Base-by-base conservation (phyloP, 2,329 filamentous ascomycete genomes). In the Fusarium papillatum region DNA sequence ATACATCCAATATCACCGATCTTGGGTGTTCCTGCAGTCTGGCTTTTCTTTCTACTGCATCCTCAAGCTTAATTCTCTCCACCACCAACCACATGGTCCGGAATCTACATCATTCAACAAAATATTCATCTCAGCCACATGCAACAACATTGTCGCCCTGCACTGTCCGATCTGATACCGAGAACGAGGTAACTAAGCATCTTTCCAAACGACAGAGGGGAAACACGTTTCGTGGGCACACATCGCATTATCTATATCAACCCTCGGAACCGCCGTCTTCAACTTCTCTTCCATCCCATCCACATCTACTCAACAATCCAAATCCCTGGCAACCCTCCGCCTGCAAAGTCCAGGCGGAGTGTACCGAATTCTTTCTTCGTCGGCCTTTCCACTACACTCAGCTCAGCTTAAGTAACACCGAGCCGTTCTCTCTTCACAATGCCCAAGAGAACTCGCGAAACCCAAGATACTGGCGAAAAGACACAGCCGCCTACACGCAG, bases 401-500 rank as follows among this genome's bases (percentile, higher is more conserved):
- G 17, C 38, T 26, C 16, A 31, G 22, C 26, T 26, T 10, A 48
- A 41, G 17, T 43, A 26, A 34, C 60, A 41, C 53, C 63, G n/a
- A 17, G 6, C 22, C 50, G 11, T 29, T 36, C 24, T 9, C 34
- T 31, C 36, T 59, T 17, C 24, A 61, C 69, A 16, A 86, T 86
- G 85, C 84, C 84, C 38, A 86, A 86, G 77, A 78, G 85, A 81
- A 82, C 82, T 14, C 78, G 82, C 36, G 82, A 83, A 59, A 63
- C 76, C 7, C 81, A 76, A 26, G 76, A 78, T 36, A 70, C 74
- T 46, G 77, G 77, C 84, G 81, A 78, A 80, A 74, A 76, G 79
- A 16, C 77, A 74, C 64, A 83, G 83, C 66, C 61, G 63, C 48
- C 80, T 70, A 59, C 79, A 76, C 63, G 74, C 63, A 83, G 82